A percentile compares a stretch with the other conserved stretches of the same genome.
phyloP scores from a whole-genome alignment of 2,329 filamentous ascomycete genomes.

The Apiospora aurea region DNA sequence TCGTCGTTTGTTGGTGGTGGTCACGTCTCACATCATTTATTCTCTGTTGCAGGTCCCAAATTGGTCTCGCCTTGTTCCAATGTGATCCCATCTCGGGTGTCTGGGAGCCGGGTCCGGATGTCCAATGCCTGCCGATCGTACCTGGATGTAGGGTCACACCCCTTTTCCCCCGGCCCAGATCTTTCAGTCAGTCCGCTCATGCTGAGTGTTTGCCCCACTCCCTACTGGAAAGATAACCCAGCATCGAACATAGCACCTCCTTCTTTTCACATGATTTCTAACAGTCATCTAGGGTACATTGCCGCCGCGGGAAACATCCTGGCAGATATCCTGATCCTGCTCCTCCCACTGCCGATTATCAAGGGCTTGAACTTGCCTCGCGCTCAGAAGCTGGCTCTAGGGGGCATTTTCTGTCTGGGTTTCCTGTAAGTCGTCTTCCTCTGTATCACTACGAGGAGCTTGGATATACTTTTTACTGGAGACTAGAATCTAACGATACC shows the following conservation, averaged over 20 bases:
- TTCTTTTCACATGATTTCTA: no score
- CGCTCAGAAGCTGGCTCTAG: neutral
- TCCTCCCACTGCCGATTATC: neutral
- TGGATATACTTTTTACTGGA: neutral
- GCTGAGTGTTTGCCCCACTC: no score
- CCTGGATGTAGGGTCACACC: neutral
- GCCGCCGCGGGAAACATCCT: conserved; percentile 10
- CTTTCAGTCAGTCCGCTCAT: neutral
- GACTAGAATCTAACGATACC: neutral
- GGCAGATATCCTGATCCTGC: neutral
- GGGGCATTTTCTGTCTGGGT: conserved; percentile 5
- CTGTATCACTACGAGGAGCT: no score
- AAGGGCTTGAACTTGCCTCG: conserved; percentile 8
- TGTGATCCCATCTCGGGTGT: conserved; percentile 14
- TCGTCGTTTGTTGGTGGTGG: neutral
- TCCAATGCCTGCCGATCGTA: neutral
- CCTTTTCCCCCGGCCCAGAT: no score
- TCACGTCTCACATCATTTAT: neutral
- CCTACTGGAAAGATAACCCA: no score
- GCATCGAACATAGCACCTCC: no score
- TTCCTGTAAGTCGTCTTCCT: neutral
- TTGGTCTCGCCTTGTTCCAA: neutral
- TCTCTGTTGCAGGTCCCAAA: neutral
- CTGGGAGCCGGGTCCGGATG: neutral
- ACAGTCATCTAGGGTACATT: conserved; percentile 8